Conservation (phyloP, 371 early-diverging fungal species). For the Vairimorpha ceranae region DNA sequence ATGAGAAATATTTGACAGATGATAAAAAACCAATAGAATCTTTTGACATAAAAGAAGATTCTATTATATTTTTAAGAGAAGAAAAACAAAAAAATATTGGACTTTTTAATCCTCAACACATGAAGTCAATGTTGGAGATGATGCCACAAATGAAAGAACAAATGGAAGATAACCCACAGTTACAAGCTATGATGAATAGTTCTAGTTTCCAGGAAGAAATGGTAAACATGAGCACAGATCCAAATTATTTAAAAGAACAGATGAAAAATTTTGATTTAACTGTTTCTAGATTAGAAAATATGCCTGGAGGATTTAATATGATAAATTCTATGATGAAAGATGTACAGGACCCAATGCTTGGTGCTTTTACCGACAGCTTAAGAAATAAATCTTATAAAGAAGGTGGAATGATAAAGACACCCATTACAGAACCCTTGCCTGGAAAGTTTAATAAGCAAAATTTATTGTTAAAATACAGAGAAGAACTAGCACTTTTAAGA, state of each 20-base stretch:
- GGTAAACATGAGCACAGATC: constrained; percentile 56
- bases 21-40: constrained; percentile 43
- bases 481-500: constrained; percentile 68
- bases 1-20: constrained; percentile 45
- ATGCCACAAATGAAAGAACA: constrained; percentile 60
- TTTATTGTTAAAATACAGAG: constrained; percentile 64
- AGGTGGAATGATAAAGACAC: constrained; percentile 33
- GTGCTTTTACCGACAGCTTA: constrained; percentile 1
- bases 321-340: constrained; percentile 61
- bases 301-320: constrained; percentile 63
- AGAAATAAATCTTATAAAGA: constrained; percentile 31
- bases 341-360: constrained; percentile 53
- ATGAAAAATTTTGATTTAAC: constrained; percentile 63
- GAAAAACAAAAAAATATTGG: no score
- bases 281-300: constrained; percentile 63
- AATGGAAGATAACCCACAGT: constrained; percentile 48
- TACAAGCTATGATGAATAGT: constrained; percentile 58
- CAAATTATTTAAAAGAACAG: constrained; percentile 61
- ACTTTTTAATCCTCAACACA: constrained; percentile 57
- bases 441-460: constrained; percentile 43
- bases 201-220: constrained; percentile 59
- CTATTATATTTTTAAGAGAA: constrained; percentile 7
- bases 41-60: constrained; percentile 26
- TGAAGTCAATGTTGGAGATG: constrained; percentile 59
- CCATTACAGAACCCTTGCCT: constrained; percentile 41